Conservation (phyloP, 805 yeast genomes). For the Pichia kluyveri region DNA sequence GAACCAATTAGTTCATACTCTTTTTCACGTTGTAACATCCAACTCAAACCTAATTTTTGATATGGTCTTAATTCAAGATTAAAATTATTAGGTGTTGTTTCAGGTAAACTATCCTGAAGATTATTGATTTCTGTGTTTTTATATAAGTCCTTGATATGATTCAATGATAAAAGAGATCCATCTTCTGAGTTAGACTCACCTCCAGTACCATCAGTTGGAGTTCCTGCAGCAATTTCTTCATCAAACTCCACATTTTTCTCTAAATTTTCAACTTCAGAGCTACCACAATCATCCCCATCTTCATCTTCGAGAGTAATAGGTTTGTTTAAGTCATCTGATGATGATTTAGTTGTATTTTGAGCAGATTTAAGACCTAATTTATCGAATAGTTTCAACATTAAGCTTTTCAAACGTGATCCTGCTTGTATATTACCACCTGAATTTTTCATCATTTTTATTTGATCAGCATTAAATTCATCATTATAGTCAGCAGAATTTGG, state of each 20-base stretch:
- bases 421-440: conserved; percentile 5
- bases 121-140: conserved; percentile 44
- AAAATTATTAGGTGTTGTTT: conserved; percentile 50
- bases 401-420: conserved; percentile 7
- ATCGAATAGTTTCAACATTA: conserved; percentile 12
- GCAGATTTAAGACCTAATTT: conserved; percentile 7
- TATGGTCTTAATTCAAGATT: conserved; percentile 57
- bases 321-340: too few species aligned
- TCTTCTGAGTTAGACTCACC: background rate
- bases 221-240: background rate
- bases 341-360: background rate
- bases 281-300: conserved; percentile 33
- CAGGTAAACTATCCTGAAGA: conserved; percentile 49
- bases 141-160: conserved; percentile 71
- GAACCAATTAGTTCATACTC: conserved; percentile 40
- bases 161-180: conserved; percentile 35
- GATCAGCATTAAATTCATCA: conserved; percentile 1
- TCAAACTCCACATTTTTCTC: conserved; percentile 4
- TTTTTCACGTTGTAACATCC: conserved; percentile 81
- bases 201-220: background rate
- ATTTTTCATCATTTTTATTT: conserved; percentile 5
- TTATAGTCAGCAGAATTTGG: conserved; percentile 1
- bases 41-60: conserved; percentile 76
- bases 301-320: conserved; percentile 34
- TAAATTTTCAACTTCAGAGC: conserved; percentile 14